Conservation (phyloP, 352 stramenopile species). For the Phytopythium delawarense region DNA sequence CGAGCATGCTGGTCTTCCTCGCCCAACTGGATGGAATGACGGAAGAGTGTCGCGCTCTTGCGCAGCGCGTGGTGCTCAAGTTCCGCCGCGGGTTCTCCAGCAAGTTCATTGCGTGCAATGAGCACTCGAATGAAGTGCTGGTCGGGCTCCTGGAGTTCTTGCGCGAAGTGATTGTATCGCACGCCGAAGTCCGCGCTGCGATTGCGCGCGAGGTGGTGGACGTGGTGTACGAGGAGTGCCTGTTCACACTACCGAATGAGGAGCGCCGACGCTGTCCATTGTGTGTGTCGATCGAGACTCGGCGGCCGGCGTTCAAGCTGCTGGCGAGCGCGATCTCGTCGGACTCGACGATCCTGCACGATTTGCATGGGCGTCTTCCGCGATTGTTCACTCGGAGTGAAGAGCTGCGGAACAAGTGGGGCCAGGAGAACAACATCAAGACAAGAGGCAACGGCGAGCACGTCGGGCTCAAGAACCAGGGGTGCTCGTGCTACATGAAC, state of each 20-base stretch:
- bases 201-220: conserved; percentile 67
- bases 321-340: conserved; percentile 76
- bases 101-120: conserved; percentile 78
- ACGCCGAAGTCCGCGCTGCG: conserved; percentile 42
- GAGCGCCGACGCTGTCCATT: conserved; percentile 61
- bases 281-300: conserved; percentile 73
- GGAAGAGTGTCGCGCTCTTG: conserved; percentile 48
- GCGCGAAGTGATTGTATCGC: conserved; percentile 56
- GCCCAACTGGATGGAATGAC: conserved; percentile 51
- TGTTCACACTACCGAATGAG: conserved; percentile 76
- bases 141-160: conserved; percentile 78
- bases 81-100: conserved; percentile 64
- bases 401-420: conserved; percentile 67
- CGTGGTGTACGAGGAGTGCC: conserved; percentile 79
- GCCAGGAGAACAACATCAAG: conserved; percentile 81
- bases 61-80: conserved; percentile 50
- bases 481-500: conserved; percentile 99
- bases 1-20: conserved; percentile 63
- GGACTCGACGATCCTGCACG: conserved; percentile 51
- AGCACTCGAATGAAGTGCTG: conserved; percentile 60
- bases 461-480: conserved; percentile 97
- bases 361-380: conserved; percentile 50
- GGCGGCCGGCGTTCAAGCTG: conserved; percentile 77
- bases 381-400: conserved; percentile 63
- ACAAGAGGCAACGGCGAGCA: conserved; percentile 77